Evolutionary conservation across 2,329 filamentous ascomycete species (phyloP).

Genomic region (Aspergillus brasiliensis): DNA sequence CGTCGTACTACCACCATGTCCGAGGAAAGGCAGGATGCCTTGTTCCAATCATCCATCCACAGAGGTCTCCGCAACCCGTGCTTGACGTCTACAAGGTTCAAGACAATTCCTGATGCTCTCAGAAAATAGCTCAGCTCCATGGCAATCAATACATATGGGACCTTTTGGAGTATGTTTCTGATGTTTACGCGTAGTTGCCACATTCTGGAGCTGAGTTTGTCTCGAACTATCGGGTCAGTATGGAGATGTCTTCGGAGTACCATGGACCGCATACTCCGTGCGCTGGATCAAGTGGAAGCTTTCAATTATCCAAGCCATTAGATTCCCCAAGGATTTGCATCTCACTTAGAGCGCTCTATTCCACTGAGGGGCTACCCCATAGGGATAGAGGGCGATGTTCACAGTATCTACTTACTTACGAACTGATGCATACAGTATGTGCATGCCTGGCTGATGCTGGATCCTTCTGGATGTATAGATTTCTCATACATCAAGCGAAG

Average conservation of each 20-base stretch:
- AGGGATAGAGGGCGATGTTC: neutral
- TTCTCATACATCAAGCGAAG: constrained; percentile 7
- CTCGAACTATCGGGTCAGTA: neutral
- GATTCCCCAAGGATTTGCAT: neutral
- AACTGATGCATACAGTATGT: neutral
- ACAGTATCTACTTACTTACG: neutral
- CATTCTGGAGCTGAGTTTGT: neutral
- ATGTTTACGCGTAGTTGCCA: neutral
- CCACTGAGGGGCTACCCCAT: neutral
- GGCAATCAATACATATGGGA: neutral
- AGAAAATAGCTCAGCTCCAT: neutral
- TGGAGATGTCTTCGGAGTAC: neutral
- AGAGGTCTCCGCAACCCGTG: neutral
- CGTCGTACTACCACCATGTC: neutral
- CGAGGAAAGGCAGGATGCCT: neutral
- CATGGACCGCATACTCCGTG: neutral
- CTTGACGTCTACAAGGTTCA: neutral
- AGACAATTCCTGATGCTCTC: neutral
- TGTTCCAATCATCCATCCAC: neutral
- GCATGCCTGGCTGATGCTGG: neutral
- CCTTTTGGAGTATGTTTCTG: neutral
- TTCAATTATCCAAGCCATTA: too few relatives aligned
- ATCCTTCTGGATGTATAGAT: neutral
- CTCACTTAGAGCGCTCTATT: neutral
- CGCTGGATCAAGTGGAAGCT: too few relatives aligned